A percentile compares a stretch with the other conserved stretches of the same genome.
Evolutionary conservation across 1,139 yeast species (phyloP).

Genomic region (Saccharomyces hybrid): DNA sequence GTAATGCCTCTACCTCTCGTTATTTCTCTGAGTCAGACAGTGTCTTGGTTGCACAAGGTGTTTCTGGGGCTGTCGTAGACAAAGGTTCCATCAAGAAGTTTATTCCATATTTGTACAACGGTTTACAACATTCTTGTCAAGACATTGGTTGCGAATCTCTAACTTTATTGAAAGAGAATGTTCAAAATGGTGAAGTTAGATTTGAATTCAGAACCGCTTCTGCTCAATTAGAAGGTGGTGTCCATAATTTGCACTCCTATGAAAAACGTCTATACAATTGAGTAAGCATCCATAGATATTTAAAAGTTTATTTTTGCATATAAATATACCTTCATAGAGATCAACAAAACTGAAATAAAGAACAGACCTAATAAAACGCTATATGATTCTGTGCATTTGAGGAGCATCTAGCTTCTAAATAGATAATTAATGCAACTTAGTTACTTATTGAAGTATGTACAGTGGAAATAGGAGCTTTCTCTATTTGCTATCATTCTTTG

Average conservation of each 20-base stretch:
- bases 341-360: neutral
- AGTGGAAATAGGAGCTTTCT: neutral
- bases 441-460: neutral
- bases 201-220: constrained; percentile 98
- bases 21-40: constrained; percentile 93
- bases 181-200: constrained; percentile 65
- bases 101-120: constrained; percentile 87
- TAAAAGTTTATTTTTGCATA: neutral
- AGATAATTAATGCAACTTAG: neutral
- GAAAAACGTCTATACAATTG: constrained; percentile 94
- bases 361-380: neutral
- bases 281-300: constrained; percentile 5
- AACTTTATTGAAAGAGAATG: constrained; percentile 54
- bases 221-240: constrained; percentile 98
- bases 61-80: constrained; percentile 92
- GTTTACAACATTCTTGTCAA: constrained; percentile 97
- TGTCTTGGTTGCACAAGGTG: constrained; percentile 98
- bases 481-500: constrained; percentile 1
- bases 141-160: constrained; percentile 84
- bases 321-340: neutral
- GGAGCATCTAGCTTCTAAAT: neutral
- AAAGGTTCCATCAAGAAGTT: constrained; percentile 93
- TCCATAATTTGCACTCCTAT: constrained; percentile 90
- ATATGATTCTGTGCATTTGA: neutral
- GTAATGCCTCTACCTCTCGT: constrained; percentile 96